These are phyloP conservation scores for Amaranthus palmeri DNA, from an alignment of 148 eudicot species.

Conservation along the genomic window DNA sequence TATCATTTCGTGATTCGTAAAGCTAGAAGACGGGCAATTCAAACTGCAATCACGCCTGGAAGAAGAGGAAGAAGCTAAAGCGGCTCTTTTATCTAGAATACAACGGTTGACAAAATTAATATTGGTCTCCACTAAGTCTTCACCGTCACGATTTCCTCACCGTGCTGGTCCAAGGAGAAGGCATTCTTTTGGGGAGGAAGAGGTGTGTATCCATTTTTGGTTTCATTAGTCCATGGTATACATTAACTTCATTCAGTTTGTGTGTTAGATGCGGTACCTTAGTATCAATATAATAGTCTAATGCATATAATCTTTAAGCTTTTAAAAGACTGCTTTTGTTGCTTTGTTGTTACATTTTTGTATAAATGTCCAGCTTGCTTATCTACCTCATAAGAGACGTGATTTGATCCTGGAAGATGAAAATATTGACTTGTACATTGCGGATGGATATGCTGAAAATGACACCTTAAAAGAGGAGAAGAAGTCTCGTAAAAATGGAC, in stretches of 20 bases:
- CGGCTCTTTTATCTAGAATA: slow-evolving; percentile 88
- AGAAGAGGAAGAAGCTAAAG: slow-evolving; percentile 99
- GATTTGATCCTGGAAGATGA: slow-evolving; percentile 90
- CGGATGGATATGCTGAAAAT: slow-evolving; percentile 69
- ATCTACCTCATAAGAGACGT: slow-evolving; percentile 88
- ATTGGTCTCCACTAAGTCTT: slow-evolving; percentile 83
- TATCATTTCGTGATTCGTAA: slow-evolving; percentile 29
- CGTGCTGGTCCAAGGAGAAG: slow-evolving; percentile 75
- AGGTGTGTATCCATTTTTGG: slow-evolving; percentile 35
- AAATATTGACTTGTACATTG: slow-evolving; percentile 65
- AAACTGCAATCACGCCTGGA: slow-evolving; percentile 94
- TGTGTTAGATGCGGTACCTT: not conserved
- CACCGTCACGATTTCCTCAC: slow-evolving; percentile 74
- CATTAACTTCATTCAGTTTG: not conserved
- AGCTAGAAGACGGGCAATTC: slow-evolving; percentile 98
- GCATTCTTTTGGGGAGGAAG: slow-evolving; percentile 99
- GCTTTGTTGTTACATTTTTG: slow-evolving; percentile 2
- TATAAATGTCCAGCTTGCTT: slow-evolving; percentile 63
- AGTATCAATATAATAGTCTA: slow-evolving; percentile 1
- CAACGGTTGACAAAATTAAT: slow-evolving; percentile 90
- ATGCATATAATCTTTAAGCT: not conserved
- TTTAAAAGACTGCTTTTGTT: not conserved
- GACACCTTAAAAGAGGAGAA: slow-evolving; percentile 72
- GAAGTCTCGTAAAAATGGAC: slow-evolving; percentile 72
- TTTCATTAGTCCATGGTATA: not conserved